Base-by-base conservation (phyloP, 2,329 filamentous ascomycete species). In the Aspergillus viridinutans region DNA sequence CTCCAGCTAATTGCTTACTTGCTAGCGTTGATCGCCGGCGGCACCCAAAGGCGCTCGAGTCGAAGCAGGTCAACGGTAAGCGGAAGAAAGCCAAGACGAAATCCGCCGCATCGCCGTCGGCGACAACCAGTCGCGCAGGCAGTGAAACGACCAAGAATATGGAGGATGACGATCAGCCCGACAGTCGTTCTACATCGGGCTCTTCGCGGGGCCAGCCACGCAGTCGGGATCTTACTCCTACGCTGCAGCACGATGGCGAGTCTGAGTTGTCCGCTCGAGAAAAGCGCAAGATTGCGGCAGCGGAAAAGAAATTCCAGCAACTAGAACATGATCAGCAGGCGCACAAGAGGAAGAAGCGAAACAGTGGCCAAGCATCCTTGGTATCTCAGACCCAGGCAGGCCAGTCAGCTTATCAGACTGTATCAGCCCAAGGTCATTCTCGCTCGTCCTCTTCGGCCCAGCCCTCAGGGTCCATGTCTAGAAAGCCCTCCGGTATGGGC, bases 171-270 rank as follows among this genome's bases (percentile, higher is more conserved):
- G 82, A 84, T 54, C 76, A 76, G 32, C 77, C 76, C 17, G 84
- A 86, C 56, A 80, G 76, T 55, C 78, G 81, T 51, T 87, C 85
- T 17, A 80, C 79, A 0, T 83, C 82, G 23, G 82, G 80, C 14
- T 86, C 84, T 23, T 78, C 77, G 23, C 82, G 80, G 50, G 77
- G 79, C 58, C 83, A 82, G 48, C 80, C 80, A 2, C 79, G 74
- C 51, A 87, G 85, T 69, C 82, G 84, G 43, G 85, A 87, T 65
- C 79, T 85, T 49, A 87, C 84, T 5, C 85, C 85, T 1, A 82
- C 80, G 50, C 77, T 77, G 10, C 79, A 80, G 61, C 80, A 77
- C 7, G 71, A 76, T 45, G 69, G 74, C 52, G 73, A 77, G 10
- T 69, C 77, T 1, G 84, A 84, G 60, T 75, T 86, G 59, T 86